phyloP scores from a whole-genome alignment of 768 basidiomycete species.

The Boletus speciosus region DNA sequence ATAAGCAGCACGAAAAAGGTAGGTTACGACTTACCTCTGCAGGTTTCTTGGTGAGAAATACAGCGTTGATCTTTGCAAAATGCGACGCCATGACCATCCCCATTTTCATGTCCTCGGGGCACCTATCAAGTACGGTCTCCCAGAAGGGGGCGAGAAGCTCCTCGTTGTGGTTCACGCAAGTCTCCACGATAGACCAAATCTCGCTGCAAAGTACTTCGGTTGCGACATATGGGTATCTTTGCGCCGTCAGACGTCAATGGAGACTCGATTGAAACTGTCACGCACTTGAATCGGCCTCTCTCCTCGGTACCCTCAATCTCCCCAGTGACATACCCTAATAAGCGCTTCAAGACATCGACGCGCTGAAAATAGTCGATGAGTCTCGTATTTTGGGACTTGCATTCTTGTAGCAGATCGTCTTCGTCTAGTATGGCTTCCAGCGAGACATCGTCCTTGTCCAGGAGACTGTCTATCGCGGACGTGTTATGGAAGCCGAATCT shows the following conservation, averaged over 20 bases:
- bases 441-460: conserved; percentile 85
- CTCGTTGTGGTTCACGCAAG: conserved; percentile 67
- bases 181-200: conserved; percentile 92
- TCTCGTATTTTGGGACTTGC: conserved; percentile 89
- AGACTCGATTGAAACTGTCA: conserved; percentile 9
- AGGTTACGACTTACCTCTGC: conserved; percentile 61
- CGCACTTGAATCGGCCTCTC: conserved; percentile 78
- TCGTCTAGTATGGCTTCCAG: conserved; percentile 92
- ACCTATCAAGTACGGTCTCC: conserved; percentile 80
- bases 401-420: conserved; percentile 90
- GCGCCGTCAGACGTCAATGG: conserved; percentile 5
- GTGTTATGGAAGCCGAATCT: conserved; percentile 92
- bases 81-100: conserved; percentile 85
- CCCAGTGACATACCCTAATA: conserved; percentile 83
- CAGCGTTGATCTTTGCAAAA: conserved; percentile 91
- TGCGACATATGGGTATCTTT: conserved; percentile 86
- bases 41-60: conserved; percentile 85
- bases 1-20: conserved; percentile 17
- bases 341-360: conserved; percentile 72
- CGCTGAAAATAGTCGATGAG: conserved; percentile 86
- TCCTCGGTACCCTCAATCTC: conserved; percentile 83
- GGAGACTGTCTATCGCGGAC: conserved; percentile 83
- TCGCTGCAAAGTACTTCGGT: conserved; percentile 96
- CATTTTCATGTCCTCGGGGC: conserved; percentile 83
- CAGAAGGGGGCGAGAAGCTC: conserved; percentile 85